phyloP scores from a whole-genome alignment of 1,139 yeast species.

The Candida buenavistaensis region DNA sequence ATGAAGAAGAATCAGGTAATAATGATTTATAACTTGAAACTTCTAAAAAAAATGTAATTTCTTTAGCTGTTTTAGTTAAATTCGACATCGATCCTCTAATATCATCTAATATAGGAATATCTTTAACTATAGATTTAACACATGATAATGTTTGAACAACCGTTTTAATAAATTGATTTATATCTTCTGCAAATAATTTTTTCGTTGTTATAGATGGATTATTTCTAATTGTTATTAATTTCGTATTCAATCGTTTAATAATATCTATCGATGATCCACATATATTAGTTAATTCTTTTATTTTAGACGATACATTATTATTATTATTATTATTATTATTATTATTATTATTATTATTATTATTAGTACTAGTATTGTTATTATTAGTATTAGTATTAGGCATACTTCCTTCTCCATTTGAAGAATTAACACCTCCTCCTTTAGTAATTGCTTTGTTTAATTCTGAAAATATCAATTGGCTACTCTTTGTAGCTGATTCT shows the following conservation, averaged over 20 bases:
- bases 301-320: conserved; percentile 65
- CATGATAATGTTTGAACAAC: conserved; percentile 81
- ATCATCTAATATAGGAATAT: conserved; percentile 76
- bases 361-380: too few species aligned
- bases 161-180: conserved; percentile 78
- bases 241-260: conserved; percentile 63
- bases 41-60: conserved; percentile 80
- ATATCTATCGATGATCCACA: conserved; percentile 80
- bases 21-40: conserved; percentile 43
- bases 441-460: conserved; percentile 74
- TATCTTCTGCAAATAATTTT: conserved; percentile 80
- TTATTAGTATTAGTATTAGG: too few species aligned
- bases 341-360: too few species aligned
- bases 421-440: conserved; percentile 56
- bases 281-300: conserved; percentile 76
- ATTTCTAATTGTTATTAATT: conserved; percentile 53
- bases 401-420: conserved; percentile 19
- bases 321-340: too few species aligned
- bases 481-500: conserved; percentile 69
- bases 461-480: conserved; percentile 78
- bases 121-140: conserved; percentile 80
- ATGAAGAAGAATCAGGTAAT: conserved; percentile 21
- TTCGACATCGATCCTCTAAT: conserved; percentile 79
- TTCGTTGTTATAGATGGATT: conserved; percentile 58
- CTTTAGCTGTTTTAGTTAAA: conserved; percentile 85